phyloP scores from a whole-genome alignment of 345 rosid genomes.

The Hevea brasiliensis region DNA sequence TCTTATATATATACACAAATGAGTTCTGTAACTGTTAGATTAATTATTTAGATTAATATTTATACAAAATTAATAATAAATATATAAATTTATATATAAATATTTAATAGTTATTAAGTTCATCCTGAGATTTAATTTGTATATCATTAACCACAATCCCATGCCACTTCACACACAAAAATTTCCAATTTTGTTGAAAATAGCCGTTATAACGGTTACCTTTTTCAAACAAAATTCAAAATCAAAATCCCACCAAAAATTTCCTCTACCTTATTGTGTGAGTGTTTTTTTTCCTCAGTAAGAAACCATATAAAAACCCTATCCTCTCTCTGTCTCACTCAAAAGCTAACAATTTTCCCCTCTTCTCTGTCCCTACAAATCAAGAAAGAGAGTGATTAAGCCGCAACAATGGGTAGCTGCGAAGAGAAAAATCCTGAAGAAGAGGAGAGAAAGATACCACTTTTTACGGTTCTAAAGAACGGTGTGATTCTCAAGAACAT shows the following conservation, averaged over 20 bases:
- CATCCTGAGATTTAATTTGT: no score
- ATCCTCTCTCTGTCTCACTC: background rate
- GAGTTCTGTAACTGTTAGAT: no score
- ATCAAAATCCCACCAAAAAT: slow-evolving; percentile 22
- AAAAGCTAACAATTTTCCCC: background rate
- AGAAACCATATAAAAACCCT: background rate
- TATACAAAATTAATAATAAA: no score
- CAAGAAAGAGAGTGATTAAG: background rate
- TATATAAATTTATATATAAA: no score
- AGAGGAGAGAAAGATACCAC: slow-evolving; percentile 61
- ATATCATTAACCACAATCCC: no score
- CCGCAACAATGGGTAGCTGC: slow-evolving; percentile 31
- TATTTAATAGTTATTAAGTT: no score
- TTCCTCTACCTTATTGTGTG: no score
- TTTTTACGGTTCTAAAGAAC: slow-evolving; percentile 73
- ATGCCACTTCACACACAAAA: no score
- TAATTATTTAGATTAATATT: no score
- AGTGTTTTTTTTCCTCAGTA: no score
- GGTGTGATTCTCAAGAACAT: slow-evolving; percentile 84
- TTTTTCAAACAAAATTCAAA: slow-evolving; percentile 42
- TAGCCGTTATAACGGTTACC: slow-evolving; percentile 48
- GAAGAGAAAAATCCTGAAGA: slow-evolving; percentile 20
- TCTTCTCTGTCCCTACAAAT: background rate
- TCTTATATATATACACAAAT: no score
- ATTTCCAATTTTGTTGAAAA: no score